Base-by-base conservation (phyloP, 495 filamentous ascomycete genomes). In the Penicillium pancosmium region DNA sequence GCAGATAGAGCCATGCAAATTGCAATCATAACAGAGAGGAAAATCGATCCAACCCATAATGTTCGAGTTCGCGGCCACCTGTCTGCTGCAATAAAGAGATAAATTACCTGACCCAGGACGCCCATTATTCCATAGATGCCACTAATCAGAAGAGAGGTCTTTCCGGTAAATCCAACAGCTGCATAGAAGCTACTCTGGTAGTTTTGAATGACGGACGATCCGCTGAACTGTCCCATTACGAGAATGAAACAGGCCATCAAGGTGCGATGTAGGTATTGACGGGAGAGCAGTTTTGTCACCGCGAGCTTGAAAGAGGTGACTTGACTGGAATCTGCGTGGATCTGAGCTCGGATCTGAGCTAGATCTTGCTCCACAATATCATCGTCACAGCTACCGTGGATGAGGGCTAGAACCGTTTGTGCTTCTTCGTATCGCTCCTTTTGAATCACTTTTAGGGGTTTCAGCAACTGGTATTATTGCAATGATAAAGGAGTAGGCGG, bases 111-210 rank as follows among this genome's bases (percentile, higher is more conserved):
- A 16, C 62, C 62, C 2, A 64, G 16, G 5, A 64, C 62, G 7
- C 62, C 62, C 62, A 64, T 64, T 54, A 64, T 61, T 9, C 62
- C 62, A 33, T 64, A 64, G 33, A 64, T 60, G 5, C 62, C 62
- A 36, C 62, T 64, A 38, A 64, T 64, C 18, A 64, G 38, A 7
- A 64, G 62, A 3, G 62, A 60, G 11, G 57, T 61, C 44, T 55
- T 64, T n/a, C 62, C 62, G 5, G 62, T 64, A 35, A 60, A 64
- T 10, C 62, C 62, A 44, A 64, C 62, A 16, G 62, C 46, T 23
- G 46, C 50, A 33, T 64, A 64, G 31, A 64, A 64, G 16, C 23
- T 64, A 38, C 50, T 61, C 36, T 64, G 62, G 25, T 64, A 64
- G 33, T 64, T 64, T 27, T 64, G 62, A 33, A 64, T 64, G 38